Base-by-base conservation (phyloP, 2,329 filamentous ascomycete species). In the Aspergillus latus region DNA sequence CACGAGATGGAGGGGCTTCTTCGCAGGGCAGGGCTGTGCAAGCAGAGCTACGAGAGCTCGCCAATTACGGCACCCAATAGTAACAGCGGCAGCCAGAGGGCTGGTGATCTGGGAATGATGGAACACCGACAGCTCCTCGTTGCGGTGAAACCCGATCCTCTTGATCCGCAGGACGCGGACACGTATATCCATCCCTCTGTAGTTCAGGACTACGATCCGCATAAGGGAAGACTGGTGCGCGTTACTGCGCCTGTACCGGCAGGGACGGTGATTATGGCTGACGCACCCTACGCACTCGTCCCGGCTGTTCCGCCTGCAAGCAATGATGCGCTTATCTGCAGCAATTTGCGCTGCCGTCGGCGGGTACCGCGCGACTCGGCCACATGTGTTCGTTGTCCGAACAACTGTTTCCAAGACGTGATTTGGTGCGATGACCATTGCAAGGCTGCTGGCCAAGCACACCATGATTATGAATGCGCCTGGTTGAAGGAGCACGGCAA, bases 281-380 rank as follows among this genome's bases (percentile, higher is more conserved):
- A 55, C 13, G 42, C 36, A 28, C 52, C 52, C 6, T 49, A 55
- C 28, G 52, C 52, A 4, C 32, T 55, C 2, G 44, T 55, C 5
- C 52, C 52, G 13, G 21, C 49, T 6, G 37, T 32, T 2, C 10
- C 49, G 21, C 39, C 40, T n/a, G 29, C 37, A 4, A 36, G 39
- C 13, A 52, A 52, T 13, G 37, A 32, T 11, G 13, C 30, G 6
- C 49, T 52, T n/a, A 15, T 52, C 34, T 52, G 49, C 49, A 52
- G 49, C 39, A 52, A 44, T 11, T 36, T 52, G 5, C 26, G 30
- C 21, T 52, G 49, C 26, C 36, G 49, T 6, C 39, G 39, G 26
- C 36, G 28, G 11, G 39, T 44, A 13, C 26, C 28, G 26, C 30
- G 16, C n/a, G 26, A 28, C 1, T 21, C 16, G 16, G 2, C 16